A percentile compares a stretch with the other conserved stretches of the same genome.
Evolutionary conservation across 176 grass and related monocot species (phyloP).

Genomic region (Olyra latifolia): DNA sequence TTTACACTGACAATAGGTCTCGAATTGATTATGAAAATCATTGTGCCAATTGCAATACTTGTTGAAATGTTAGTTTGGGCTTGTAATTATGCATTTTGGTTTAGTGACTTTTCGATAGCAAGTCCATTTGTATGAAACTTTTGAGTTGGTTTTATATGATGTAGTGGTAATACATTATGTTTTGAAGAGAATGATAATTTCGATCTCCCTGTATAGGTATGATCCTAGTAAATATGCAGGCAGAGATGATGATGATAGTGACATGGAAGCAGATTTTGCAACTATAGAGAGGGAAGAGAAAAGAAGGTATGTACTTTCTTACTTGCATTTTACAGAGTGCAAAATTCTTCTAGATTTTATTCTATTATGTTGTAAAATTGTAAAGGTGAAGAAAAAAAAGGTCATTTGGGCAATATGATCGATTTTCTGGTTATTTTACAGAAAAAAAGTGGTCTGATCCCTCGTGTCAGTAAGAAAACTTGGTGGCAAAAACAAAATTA

Average conservation of each 20-base stretch:
- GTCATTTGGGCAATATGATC: background rate
- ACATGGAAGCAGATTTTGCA: conserved; percentile 99
- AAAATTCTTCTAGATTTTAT: background rate
- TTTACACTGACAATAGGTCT: background rate
- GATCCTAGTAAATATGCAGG: conserved; percentile 81
- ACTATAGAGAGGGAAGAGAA: conserved; percentile 88
- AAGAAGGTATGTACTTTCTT: conserved; percentile 54
- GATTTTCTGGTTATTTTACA: background rate
- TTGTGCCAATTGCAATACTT: background rate
- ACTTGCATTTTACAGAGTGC: background rate
- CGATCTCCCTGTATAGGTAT: conserved; percentile 56
- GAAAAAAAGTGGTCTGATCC: background rate
- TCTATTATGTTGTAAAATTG: background rate
- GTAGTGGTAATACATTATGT: background rate
- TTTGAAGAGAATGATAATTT: conserved; percentile 17
- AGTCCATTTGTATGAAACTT: background rate
- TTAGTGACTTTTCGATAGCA: background rate
- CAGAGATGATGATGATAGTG: conserved; percentile 88
- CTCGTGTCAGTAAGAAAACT: background rate
- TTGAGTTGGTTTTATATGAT: background rate
- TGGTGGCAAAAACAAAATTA: background rate
- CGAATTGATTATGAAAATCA: background rate
- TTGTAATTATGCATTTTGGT: background rate
- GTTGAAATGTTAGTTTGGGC: background rate
- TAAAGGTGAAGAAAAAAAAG: background rate